Conservation (phyloP, 768 basidiomycete species). For the Coprinopsis marcescibilis region DNA sequence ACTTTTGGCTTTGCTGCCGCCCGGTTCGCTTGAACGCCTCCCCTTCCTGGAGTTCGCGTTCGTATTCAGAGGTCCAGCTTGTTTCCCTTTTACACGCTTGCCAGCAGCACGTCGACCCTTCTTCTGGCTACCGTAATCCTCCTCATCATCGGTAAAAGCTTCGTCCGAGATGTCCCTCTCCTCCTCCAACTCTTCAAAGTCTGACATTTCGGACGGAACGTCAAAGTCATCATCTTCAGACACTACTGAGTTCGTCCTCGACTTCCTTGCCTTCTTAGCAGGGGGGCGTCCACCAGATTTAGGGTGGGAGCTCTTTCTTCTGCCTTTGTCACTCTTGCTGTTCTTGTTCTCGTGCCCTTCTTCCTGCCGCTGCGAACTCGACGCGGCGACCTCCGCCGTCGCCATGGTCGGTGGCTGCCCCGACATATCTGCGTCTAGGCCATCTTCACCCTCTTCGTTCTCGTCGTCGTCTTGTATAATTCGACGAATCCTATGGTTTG, state of each 20-base stretch:
- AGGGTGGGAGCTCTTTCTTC: constrained; percentile 17
- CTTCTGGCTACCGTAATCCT: constrained; percentile 15
- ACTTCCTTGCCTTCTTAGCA: constrained; percentile 18
- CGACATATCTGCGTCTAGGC: not conserved
- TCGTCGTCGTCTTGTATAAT: not conserved
- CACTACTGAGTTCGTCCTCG: not conserved
- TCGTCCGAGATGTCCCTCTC: constrained; percentile 20
- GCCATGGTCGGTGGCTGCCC: constrained; percentile 13
- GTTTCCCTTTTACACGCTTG: constrained; percentile 25
- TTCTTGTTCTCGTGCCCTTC: constrained; percentile 17
- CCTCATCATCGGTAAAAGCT: constrained; percentile 13
- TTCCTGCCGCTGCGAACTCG: too few relatives aligned
- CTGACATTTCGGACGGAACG: too few relatives aligned
- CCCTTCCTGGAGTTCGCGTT: too few relatives aligned
- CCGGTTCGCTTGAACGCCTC: not conserved
- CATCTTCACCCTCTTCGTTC: not conserved
- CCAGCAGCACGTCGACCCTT: constrained; percentile 16
- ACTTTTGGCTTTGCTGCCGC: constrained; percentile 13
- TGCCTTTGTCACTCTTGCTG: constrained; percentile 13
- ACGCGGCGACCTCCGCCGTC: too few relatives aligned
- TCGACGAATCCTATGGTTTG: not conserved
- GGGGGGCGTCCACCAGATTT: not conserved
- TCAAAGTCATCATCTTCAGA: constrained; percentile 17
- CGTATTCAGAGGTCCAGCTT: too few relatives aligned
- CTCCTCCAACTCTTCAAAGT: constrained; percentile 19